Evolutionary conservation across 129 eudicot species (phyloP).

Genomic region (Artemisia tridentata): DNA sequence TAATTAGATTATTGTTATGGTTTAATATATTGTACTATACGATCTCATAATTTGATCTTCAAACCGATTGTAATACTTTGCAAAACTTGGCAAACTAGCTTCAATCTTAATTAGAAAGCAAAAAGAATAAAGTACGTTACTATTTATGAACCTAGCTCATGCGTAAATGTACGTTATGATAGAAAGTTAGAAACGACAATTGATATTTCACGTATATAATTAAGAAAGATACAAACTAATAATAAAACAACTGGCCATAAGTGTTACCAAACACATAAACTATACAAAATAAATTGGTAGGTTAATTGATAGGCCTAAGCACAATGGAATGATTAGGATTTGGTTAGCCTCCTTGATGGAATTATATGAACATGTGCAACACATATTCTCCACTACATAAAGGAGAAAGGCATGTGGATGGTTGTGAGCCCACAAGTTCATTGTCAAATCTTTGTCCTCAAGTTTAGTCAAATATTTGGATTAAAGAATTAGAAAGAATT

Average conservation of each 20-base stretch:
- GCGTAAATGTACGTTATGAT: too few species aligned
- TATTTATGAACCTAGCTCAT: too few species aligned
- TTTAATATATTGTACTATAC: too few species aligned
- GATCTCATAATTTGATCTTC: too few species aligned
- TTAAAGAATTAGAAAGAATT: not conserved
- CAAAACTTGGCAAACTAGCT: too few species aligned
- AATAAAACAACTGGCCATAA: not conserved
- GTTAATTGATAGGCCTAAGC: slow-evolving; percentile 15
- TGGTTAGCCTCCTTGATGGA: slow-evolving; percentile 29
- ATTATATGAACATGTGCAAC: slow-evolving; percentile 41
- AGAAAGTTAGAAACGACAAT: too few species aligned
- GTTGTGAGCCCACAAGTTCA: slow-evolving; percentile 33
- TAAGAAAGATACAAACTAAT: too few species aligned
- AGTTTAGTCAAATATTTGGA: slow-evolving; percentile 30
- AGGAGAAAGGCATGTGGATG: slow-evolving; percentile 40
- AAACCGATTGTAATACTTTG: too few species aligned
- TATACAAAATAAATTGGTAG: slow-evolving; percentile 1
- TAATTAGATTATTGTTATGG: too few species aligned
- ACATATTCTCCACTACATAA: slow-evolving; percentile 38
- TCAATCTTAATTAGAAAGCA: too few species aligned
- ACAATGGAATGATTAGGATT: slow-evolving; percentile 37
- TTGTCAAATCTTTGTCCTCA: slow-evolving; percentile 33
- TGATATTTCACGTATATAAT: too few species aligned
- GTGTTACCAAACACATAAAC: not conserved
- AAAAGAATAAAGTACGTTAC: too few species aligned